These are phyloP conservation scores for Pythium sukuiense DNA, from an alignment of 352 stramenopile species.

Conservation along the genomic window DNA sequence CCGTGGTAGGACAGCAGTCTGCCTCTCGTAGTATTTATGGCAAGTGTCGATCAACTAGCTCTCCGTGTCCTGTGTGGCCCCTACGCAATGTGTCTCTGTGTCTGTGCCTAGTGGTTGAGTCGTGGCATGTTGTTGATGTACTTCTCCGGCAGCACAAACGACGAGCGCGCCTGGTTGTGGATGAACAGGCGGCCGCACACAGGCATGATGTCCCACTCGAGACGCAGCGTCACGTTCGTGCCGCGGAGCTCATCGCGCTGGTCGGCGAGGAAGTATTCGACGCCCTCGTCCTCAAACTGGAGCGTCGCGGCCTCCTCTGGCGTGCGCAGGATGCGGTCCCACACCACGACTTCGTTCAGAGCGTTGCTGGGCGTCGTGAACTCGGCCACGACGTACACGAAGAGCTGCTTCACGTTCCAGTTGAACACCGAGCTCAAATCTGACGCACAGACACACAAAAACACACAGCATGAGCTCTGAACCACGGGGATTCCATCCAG, in stretches of 20 bases:
- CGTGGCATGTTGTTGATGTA: conserved; percentile 70
- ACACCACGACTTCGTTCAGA: conserved; percentile 83
- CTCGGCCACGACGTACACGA: conserved; percentile 86
- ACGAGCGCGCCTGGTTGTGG: conserved; percentile 46
- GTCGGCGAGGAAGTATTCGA: conserved; percentile 85
- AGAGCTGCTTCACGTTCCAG: conserved; percentile 90
- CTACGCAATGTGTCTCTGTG: background rate
- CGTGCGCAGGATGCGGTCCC: conserved; percentile 83
- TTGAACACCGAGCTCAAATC: conserved; percentile 88
- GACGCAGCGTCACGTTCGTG: conserved; percentile 74
- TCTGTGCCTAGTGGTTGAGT: conserved; percentile 21
- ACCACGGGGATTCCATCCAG: background rate
- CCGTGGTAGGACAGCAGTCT: conserved; percentile 16
- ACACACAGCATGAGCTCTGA: background rate
- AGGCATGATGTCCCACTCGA: conserved; percentile 88
- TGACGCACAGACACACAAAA: conserved; percentile 11
- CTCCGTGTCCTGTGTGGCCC: background rate
- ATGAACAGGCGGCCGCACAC: conserved; percentile 80
- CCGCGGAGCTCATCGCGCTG: conserved; percentile 75
- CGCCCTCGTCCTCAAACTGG: conserved; percentile 57
- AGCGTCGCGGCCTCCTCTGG: conserved; percentile 48
- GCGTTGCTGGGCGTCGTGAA: conserved; percentile 67
- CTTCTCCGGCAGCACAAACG: conserved; percentile 57
- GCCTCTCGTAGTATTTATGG: conserved; percentile 25
- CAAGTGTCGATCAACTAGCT: conserved; percentile 1